Base-by-base conservation (phyloP, 2,329 filamentous ascomycete genomes). In the Aquanectria penicillioides region DNA sequence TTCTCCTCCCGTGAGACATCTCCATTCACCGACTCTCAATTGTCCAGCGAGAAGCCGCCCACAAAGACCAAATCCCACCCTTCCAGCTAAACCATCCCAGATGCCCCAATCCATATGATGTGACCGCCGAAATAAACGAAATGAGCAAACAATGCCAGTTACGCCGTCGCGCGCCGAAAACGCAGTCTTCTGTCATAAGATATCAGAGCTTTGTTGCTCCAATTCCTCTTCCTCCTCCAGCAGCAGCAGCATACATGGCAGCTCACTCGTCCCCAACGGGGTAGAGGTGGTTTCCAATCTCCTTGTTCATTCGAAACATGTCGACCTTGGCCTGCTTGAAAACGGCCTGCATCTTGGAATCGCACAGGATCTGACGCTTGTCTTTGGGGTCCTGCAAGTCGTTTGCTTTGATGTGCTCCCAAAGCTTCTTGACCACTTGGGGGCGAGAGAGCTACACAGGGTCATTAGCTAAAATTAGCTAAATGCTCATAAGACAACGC, bases 291-390 rank as follows among this genome's bases (percentile, higher is more conserved):
- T 90, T 89, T 63, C 92, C 93, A 10, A 98, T 87, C 13, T 97
- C 86, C 81, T 97, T 97, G 82, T 97, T 98, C 94, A 99, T 98
- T 67, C 93, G 94, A 77, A 99, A 99, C 95, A 99, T 99, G 77
- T 98, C 93, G 46, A 99, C 91, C 71, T 86, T 91, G 70, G 93
- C 87, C 71, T 91, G 86, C 76, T 97, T 97, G 81, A 99, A 99
- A 7, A 99, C 91, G 6, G 91, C 90, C 60, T 92, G 89, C 90
- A 99, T 90, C 67, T 87, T 88, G 20, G 97, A 92, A 76, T 99
- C 95, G 78, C 95, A 99, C 23, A 87, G 81, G 63, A 99, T 99
- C 68, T 97, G 93, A 18, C 95, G 91, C 75, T 94, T 94, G 79
- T 99, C 94, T 64, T 76, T 87, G 0, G 94, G 94, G 67, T 98